Base-by-base conservation (phyloP, 345 rosid species). In the Linum usitatissimum region DNA sequence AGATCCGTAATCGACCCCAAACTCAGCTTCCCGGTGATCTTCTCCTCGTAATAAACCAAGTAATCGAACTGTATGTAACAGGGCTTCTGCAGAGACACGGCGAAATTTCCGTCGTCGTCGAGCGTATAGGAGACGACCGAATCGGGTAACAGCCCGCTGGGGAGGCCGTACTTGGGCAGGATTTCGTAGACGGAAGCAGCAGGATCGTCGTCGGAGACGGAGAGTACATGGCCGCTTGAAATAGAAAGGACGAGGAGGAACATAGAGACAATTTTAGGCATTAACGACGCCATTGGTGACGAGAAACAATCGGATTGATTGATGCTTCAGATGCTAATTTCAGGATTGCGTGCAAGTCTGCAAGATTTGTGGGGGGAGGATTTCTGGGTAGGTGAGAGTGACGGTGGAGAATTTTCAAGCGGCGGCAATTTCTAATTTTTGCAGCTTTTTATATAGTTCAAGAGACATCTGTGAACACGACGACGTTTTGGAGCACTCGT, bases 101-200 rank as follows among this genome's bases (percentile, higher is more conserved):
- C 64, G 79, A 92, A 86, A 1, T 68, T 60, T 28, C 94, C 96
- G 49, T 92, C 94, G 34, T 78, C 73, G 59, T 87, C 69, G 67
- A 89, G 78, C 39, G 77, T 64, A 84, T 85, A 92, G 62, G 64
- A 67, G 10, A 61, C 64, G 68, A 90, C 97, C 55, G 87, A 54
- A 61, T 62, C 61, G 1, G 98, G 98, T 5, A 92, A 68, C 15
- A 92, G 82, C 0, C 98, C 98, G 53, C 80, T 66, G 3, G 98
- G 98, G 77, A 92, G 97, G 62, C 98, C 95, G 81, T 55, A 90
- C 63, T 83, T 67, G n/a, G 95, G 88, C 56, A 92, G 88, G 81
- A 90, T 72, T 1, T 92, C 96, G 77, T 79, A 84, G 49, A 89
- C 94, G 6, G 84, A 66, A 3, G 75, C 68, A n/a, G 79, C 56